A percentile compares a stretch with the other conserved stretches of the same genome.
phyloP scores from a whole-genome alignment of 441 rosid genomes.

The Populus hybrid region DNA sequence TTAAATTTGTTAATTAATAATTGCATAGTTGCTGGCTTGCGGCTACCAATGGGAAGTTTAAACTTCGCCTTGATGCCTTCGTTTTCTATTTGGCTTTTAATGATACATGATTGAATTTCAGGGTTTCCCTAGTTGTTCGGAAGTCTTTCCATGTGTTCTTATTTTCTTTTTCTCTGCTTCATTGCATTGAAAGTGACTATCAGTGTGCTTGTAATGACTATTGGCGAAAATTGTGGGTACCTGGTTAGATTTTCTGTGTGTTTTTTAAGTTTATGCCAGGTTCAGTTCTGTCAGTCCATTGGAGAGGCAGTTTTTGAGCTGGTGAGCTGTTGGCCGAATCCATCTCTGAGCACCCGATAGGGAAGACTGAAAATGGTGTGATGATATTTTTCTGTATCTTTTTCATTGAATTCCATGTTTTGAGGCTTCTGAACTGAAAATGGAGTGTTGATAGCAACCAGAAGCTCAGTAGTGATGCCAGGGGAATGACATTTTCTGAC shows the following conservation, averaged over 20 bases:
- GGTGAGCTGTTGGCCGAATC: neutral
- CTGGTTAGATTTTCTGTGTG: neutral
- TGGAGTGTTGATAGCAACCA: neutral
- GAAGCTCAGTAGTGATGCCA: neutral
- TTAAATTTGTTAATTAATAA: conserved; percentile 30
- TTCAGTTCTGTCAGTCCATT: neutral
- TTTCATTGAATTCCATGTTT: neutral
- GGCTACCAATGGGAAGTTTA: conserved; percentile 20
- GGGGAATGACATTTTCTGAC: neutral
- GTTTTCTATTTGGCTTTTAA: neutral
- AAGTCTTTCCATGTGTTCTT: neutral
- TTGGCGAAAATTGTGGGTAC: neutral
- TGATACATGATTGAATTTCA: neutral
- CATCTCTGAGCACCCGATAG: neutral
- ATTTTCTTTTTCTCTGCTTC: neutral
- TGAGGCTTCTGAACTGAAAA: neutral
- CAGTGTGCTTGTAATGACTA: neutral
- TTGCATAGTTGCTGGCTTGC: conserved; percentile 16
- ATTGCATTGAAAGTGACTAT: neutral
- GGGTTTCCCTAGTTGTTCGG: neutral
- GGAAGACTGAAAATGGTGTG: neutral
- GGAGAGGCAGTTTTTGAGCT: neutral
- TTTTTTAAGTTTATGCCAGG: neutral
- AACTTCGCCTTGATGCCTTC: conserved; percentile 5
- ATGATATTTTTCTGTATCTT: neutral